A percentile compares a stretch with the other conserved stretches of the same genome.
phyloP scores from a whole-genome alignment of 2,329 filamentous ascomycete species.

The Phaeoacremonium minimum region DNA sequence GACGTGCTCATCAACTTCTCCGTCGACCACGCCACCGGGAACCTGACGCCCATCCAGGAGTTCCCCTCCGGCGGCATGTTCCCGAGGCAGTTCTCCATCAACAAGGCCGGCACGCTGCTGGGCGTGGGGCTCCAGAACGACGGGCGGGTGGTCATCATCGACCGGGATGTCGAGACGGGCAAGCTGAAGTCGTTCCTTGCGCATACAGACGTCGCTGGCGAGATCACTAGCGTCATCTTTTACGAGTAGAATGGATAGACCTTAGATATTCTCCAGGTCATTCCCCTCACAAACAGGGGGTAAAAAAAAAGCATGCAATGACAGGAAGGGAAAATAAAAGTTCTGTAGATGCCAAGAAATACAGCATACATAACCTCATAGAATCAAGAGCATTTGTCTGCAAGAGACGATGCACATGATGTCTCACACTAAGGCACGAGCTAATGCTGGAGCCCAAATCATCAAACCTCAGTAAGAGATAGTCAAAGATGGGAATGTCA shows the following conservation, averaged over 20 bases:
- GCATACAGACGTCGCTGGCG: slow-evolving; percentile 34
- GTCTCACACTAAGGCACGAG: too few species aligned
- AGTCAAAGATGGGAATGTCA: too few species aligned
- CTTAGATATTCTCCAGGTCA: too few species aligned
- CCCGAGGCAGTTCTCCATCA: slow-evolving; percentile 66
- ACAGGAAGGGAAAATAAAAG: too few species aligned
- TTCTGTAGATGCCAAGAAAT: too few species aligned
- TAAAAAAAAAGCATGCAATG: too few species aligned
- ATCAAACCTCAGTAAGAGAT: too few species aligned
- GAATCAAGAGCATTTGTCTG: too few species aligned
- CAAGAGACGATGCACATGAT: too few species aligned
- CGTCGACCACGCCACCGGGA: slow-evolving; percentile 50
- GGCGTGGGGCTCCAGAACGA: slow-evolving; percentile 63
- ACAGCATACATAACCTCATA: too few species aligned
- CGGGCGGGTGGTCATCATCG: slow-evolving; percentile 55
- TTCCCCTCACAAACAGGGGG: too few species aligned
- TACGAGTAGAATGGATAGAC: slow-evolving; percentile 35
- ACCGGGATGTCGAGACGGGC: slow-evolving; percentile 56
- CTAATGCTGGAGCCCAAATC: too few species aligned
- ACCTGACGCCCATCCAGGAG: slow-evolving; percentile 50
- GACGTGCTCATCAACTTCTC: slow-evolving; percentile 62
- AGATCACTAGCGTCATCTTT: slow-evolving; percentile 43
- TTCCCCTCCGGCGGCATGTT: slow-evolving; percentile 59
- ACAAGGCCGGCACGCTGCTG: slow-evolving; percentile 57
- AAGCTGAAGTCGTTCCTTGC: slow-evolving; percentile 43